Percentiles rank a stretch among this genome's conserved stretches.
Evolutionary conservation across 1,284 basidiomycete genomes (phyloP).

Genomic region (Sanghuangporus sanghuang): DNA sequence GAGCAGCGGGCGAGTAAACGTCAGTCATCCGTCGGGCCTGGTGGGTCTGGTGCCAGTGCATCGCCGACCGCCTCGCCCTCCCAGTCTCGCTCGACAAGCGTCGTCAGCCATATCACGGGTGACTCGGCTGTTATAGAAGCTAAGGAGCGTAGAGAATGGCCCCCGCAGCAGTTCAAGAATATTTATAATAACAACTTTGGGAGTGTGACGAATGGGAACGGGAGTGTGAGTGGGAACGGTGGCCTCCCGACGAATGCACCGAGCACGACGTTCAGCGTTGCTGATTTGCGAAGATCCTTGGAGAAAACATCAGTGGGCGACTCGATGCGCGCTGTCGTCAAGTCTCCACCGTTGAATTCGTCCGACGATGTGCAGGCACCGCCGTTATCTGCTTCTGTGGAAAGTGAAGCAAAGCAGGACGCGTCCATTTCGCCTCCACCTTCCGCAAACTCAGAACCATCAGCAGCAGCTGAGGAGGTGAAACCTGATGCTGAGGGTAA

Average conservation of each 20-base stretch:
- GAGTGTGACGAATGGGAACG: neutral
- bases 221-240: neutral
- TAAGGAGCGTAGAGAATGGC: slow-evolving; percentile 72
- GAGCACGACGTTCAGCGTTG: slow-evolving; percentile 24
- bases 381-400: slow-evolving; percentile 10
- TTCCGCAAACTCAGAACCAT: neutral
- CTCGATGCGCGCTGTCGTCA: neutral
- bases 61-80: slow-evolving; percentile 2
- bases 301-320: neutral
- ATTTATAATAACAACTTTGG: slow-evolving; percentile 15
- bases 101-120: slow-evolving; percentile 47
- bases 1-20: slow-evolving; percentile 66
- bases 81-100: slow-evolving; percentile 51
- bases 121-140: slow-evolving; percentile 59
- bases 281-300: slow-evolving; percentile 3
- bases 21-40: slow-evolving; percentile 28
- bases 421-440: neutral
- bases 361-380: neutral
- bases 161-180: slow-evolving; percentile 40
- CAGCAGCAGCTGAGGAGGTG: neutral
- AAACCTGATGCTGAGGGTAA: neutral
- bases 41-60: neutral
- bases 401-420: slow-evolving; percentile 3
- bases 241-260: slow-evolving; percentile 15
- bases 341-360: neutral